Percentiles rank a stretch among this genome's conserved stretches.
Conservation (phyloP, 306 rosid genomes). For the Vachellia collinsii region DNA sequence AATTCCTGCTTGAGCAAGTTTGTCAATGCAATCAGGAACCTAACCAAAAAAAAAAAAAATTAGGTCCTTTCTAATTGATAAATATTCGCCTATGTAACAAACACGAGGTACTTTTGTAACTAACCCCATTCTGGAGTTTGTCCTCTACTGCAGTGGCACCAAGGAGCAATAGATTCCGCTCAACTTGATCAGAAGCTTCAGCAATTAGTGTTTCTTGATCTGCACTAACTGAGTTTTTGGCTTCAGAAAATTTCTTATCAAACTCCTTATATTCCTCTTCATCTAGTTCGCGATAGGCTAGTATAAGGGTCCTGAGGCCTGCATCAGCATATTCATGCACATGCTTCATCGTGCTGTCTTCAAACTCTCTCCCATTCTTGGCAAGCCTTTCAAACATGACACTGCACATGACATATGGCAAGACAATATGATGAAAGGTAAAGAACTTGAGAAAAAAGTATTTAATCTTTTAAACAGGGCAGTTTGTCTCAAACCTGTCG, state of each 20-base stretch:
- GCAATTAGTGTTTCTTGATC: slow-evolving; percentile 55
- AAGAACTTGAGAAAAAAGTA: not conserved
- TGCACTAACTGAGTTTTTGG: slow-evolving; percentile 60
- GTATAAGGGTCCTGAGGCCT: slow-evolving; percentile 69
- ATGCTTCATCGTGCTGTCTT: slow-evolving; percentile 59
- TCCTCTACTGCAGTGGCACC: slow-evolving; percentile 74
- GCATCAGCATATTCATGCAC: slow-evolving; percentile 38
- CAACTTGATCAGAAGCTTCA: slow-evolving; percentile 54
- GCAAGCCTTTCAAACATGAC: slow-evolving; percentile 72
- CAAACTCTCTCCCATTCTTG: slow-evolving; percentile 54
- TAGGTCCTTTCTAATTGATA: not conserved
- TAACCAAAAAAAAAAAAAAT: not conserved
- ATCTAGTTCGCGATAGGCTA: slow-evolving; percentile 63
- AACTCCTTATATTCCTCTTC: slow-evolving; percentile 59
- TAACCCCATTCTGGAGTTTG: slow-evolving; percentile 51
- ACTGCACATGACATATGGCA: slow-evolving; percentile 44
- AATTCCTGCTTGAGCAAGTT: slow-evolving; percentile 28
- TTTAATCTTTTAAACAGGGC: not conserved
- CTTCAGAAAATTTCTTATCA: slow-evolving; percentile 48
- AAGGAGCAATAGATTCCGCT: slow-evolving; percentile 61
- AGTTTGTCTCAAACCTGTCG: slow-evolving; percentile 15
- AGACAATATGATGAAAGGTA: not conserved
- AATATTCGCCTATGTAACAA: not conserved
- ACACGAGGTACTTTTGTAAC: slow-evolving; percentile 29
- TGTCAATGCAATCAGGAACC: slow-evolving; percentile 26